Base-by-base conservation (phyloP, 768 basidiomycete genomes). In the Cystobasidium onofrii region DNA sequence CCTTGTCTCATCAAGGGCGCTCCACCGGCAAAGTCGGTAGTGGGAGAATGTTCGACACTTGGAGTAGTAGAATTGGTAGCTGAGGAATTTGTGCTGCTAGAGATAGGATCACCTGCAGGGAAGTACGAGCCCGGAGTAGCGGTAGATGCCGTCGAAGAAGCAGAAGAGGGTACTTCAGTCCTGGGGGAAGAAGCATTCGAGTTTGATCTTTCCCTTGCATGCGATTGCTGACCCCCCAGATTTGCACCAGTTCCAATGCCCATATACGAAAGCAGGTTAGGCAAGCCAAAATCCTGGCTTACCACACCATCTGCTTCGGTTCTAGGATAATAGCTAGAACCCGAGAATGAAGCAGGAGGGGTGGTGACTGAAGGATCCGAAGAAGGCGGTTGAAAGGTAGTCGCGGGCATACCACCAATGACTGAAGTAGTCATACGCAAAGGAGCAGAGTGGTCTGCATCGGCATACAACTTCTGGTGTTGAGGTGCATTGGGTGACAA, bases 401-500 rank as follows among this genome's bases (percentile, higher is more conserved):
- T 70, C 17, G 67, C 52, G 29, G 67, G 67, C 67, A 70, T 70
- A 10, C 67, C 67, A 33, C 71, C 71, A 27, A 73, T 61, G 60
- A 73, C 44, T 4, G 57, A 6, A 4, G 73, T 50, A 25, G 73
- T 27, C 43, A 63, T 62, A 43, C 46, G 31, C 6, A 36, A 18
- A 34, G 62, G 44, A 34, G 62, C 36, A 39, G 31, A 17, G 34
- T 50, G 43, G 57, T 61, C 57, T 18, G 27, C 54, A 61, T 64
- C 33, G 60, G 39, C 23, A 46, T 27, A 29, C 17, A 61, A n/a
- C 23, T 23, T 27, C 18, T 57, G 25, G 44, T 57, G 60, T 9
- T 62, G 25, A 15, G 18, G 69, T 27, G 60, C 10, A 17, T 34
- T 39, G 27, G 39, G 25, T 6, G 71, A 39, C 33, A 54, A 9